These are phyloP conservation scores for Boletus rubropictus DNA, from an alignment of 768 basidiomycete species.

Conservation along the genomic window DNA sequence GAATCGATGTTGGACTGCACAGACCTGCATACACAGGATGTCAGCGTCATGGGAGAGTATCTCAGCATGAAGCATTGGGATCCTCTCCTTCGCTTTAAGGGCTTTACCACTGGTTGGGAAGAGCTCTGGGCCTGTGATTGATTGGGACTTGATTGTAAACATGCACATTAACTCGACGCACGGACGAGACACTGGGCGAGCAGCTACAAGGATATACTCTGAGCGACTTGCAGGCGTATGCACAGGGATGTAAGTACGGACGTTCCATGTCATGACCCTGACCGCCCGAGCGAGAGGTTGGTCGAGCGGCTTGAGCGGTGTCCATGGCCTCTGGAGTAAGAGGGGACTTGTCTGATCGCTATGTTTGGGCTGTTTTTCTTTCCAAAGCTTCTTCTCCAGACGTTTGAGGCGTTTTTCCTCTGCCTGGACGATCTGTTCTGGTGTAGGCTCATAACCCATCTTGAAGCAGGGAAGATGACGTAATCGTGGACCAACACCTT, in stretches of 20 bases:
- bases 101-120: slow-evolving; percentile 80
- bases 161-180: slow-evolving; percentile 36
- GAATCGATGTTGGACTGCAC: slow-evolving; percentile 6
- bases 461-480: slow-evolving; percentile 6
- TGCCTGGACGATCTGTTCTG: slow-evolving; percentile 52
- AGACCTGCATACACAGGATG: slow-evolving; percentile 82
- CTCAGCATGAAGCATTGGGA: slow-evolving; percentile 72
- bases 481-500: slow-evolving; percentile 7
- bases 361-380: slow-evolving; percentile 16
- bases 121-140: slow-evolving; percentile 58
- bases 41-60: slow-evolving; percentile 69
- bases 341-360: background rate
- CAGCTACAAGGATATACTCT: slow-evolving; percentile 39
- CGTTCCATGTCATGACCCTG: slow-evolving; percentile 80
- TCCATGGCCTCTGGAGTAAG: slow-evolving; percentile 33
- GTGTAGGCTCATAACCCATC: slow-evolving; percentile 34
- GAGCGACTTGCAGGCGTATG: background rate
- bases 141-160: background rate
- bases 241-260: slow-evolving; percentile 36
- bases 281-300: slow-evolving; percentile 17
- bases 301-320: slow-evolving; percentile 16
- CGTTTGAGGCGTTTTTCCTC: slow-evolving; percentile 40
- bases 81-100: slow-evolving; percentile 66
- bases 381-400: slow-evolving; percentile 39
- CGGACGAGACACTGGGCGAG: slow-evolving; percentile 77